A percentile compares a stretch with the other conserved stretches of the same genome.
phyloP scores from a whole-genome alignment of 768 basidiomycete species.

The Xanthoconium purpureum region DNA sequence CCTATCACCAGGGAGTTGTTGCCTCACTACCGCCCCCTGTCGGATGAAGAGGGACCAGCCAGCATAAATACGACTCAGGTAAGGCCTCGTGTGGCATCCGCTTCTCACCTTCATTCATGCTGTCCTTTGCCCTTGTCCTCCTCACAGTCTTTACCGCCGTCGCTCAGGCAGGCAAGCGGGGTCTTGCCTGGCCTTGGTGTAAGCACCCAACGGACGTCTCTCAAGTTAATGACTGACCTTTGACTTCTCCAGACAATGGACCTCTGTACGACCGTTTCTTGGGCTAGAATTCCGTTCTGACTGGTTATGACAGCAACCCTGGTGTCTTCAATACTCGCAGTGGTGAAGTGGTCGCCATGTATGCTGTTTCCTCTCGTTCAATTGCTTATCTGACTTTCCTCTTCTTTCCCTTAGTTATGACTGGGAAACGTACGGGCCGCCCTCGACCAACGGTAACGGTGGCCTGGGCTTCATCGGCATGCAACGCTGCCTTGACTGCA shows the following conservation, averaged over 20 bases:
- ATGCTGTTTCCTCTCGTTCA: background rate
- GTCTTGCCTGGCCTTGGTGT: conserved; percentile 39
- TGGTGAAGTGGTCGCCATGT: conserved; percentile 36
- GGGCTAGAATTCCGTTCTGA: background rate
- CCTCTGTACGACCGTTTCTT: conserved; percentile 25
- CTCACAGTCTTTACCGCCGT: conserved; percentile 15
- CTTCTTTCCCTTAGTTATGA: conserved; percentile 29
- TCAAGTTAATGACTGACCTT: background rate
- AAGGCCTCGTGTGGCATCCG: background rate
- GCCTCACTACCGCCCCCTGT: no score
- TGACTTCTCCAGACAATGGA: conserved; percentile 21
- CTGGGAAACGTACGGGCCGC: conserved; percentile 35
- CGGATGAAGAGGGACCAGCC: background rate
- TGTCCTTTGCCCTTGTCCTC: conserved; percentile 12
- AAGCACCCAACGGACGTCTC: background rate
- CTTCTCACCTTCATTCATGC: conserved; percentile 11
- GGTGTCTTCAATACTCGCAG: conserved; percentile 33
- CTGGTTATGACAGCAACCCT: conserved; percentile 19
- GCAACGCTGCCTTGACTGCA: conserved; percentile 39
- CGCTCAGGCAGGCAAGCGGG: conserved; percentile 36
- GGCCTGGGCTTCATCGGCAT: conserved; percentile 39
- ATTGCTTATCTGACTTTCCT: background rate
- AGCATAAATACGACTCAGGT: conserved; percentile 13
- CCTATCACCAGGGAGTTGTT: no score
- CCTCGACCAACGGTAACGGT: conserved; percentile 35